A percentile compares a stretch with the other conserved stretches of the same genome.
These are phyloP conservation scores for Cardamine chenopodiifolia DNA, from an alignment of 345 rosid genomes.

Conservation along the genomic window DNA sequence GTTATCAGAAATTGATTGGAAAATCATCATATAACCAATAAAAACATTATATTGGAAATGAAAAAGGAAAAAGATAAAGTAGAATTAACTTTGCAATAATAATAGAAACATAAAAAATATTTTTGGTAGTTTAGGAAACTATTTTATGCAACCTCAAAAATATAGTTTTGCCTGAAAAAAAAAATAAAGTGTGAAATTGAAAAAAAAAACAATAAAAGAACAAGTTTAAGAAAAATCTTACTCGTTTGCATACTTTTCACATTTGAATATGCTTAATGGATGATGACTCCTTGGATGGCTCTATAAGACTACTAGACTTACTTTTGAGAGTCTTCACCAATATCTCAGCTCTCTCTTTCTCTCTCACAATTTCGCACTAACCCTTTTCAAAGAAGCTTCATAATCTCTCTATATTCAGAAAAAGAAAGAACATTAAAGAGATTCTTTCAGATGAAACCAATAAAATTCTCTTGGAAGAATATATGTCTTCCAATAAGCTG, in stretches of 20 bases:
- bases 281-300: slow-evolving; percentile 30
- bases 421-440: slow-evolving; percentile 12
- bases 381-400: slow-evolving; percentile 43
- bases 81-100: background rate
- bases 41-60: background rate
- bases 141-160: background rate
- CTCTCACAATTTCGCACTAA: slow-evolving; percentile 18
- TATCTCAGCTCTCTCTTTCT: slow-evolving; percentile 34
- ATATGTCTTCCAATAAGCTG: slow-evolving; percentile 45
- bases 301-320: slow-evolving; percentile 35
- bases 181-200: background rate
- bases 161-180: background rate
- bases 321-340: slow-evolving; percentile 40
- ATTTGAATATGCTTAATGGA: slow-evolving; percentile 9
- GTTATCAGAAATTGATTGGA: background rate
- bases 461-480: slow-evolving; percentile 40
- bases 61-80: background rate
- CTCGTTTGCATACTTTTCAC: slow-evolving; percentile 4
- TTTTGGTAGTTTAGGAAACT: background rate
- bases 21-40: background rate
- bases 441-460: slow-evolving; percentile 36
- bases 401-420: slow-evolving; percentile 31
- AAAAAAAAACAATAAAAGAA: background rate
- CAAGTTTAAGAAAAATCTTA: slow-evolving; percentile 25
- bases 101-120: background rate